phyloP scores from a whole-genome alignment of 805 yeast genomes.

The Saturnispora diversa region DNA sequence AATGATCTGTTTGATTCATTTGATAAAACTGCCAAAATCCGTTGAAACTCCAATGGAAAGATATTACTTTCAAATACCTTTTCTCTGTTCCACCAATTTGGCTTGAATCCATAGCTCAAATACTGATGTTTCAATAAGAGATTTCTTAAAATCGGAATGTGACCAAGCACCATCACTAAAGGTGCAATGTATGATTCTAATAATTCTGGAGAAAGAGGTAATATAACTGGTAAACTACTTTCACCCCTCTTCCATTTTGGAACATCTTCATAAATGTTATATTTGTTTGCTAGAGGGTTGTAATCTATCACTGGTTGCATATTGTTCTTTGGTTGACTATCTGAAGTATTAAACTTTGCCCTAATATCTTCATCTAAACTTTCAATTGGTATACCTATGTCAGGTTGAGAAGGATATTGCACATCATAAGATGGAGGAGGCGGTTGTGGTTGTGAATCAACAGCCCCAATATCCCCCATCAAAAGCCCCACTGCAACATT shows the following conservation, averaged over 20 bases:
- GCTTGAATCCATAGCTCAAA: constrained; percentile 30
- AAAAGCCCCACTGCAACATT: constrained; percentile 29
- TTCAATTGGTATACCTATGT: not conserved
- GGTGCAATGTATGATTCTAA: constrained; percentile 38
- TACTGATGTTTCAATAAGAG: constrained; percentile 27
- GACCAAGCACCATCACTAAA: constrained; percentile 33
- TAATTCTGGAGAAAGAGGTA: constrained; percentile 29
- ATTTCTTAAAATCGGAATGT: constrained; percentile 30
- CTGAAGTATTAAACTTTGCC: not conserved
- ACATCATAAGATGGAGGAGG: constrained; percentile 8
- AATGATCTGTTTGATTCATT: constrained; percentile 32
- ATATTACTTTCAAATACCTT: constrained; percentile 22
- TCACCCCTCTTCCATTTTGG: constrained; percentile 22
- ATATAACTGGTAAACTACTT: constrained; percentile 27
- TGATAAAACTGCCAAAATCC: constrained; percentile 32
- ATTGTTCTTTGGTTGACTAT: too few species aligned
- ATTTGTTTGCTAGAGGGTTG: constrained; percentile 8
- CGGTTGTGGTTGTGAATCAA: not conserved
- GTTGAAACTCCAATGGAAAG: constrained; percentile 32
- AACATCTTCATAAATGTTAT: constrained; percentile 29
- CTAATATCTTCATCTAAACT: not conserved
- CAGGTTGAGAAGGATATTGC: constrained; percentile 2
- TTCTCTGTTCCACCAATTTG: constrained; percentile 35
- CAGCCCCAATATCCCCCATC: constrained; percentile 7
- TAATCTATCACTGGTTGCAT: constrained; percentile 4